Conservation (phyloP, 176 grass and related monocot genomes). For the Themeda triandra region DNA sequence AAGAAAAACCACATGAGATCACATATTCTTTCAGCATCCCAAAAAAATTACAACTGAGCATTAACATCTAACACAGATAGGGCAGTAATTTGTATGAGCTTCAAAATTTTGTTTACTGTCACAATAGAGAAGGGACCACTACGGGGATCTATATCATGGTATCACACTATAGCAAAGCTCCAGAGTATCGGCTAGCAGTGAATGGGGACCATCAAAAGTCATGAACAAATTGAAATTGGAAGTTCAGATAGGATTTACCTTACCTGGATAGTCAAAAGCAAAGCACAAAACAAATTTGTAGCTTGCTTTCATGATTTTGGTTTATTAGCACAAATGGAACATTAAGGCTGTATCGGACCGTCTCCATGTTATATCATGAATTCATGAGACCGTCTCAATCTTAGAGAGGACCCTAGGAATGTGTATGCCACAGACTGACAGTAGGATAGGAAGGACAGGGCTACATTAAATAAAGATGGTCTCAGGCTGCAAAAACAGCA, state of each 20-base stretch:
- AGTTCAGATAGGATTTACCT: conserved; percentile 4
- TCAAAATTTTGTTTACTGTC: background rate
- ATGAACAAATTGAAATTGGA: background rate
- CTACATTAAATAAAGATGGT: background rate
- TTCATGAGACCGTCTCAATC: background rate
- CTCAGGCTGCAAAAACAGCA: background rate
- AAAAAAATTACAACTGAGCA: background rate
- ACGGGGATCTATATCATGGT: background rate
- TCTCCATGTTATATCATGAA: background rate
- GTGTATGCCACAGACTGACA: background rate
- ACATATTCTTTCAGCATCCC: background rate
- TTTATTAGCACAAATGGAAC: conserved; percentile 16
- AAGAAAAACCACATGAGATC: conserved; percentile 4
- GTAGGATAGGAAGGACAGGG: background rate
- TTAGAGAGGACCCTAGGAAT: background rate
- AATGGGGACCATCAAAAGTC: background rate
- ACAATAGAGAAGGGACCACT: background rate
- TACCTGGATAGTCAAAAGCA: background rate
- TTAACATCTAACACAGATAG: background rate
- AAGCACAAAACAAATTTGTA: background rate
- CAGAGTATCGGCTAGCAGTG: background rate
- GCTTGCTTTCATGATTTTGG: background rate
- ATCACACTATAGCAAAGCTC: background rate
- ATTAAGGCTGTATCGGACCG: conserved; percentile 11
- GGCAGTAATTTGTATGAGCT: background rate